A percentile compares a stretch with the other conserved stretches of the same genome.
phyloP scores from a whole-genome alignment of 441 rosid genomes.

The Codiaeum variegatum region DNA sequence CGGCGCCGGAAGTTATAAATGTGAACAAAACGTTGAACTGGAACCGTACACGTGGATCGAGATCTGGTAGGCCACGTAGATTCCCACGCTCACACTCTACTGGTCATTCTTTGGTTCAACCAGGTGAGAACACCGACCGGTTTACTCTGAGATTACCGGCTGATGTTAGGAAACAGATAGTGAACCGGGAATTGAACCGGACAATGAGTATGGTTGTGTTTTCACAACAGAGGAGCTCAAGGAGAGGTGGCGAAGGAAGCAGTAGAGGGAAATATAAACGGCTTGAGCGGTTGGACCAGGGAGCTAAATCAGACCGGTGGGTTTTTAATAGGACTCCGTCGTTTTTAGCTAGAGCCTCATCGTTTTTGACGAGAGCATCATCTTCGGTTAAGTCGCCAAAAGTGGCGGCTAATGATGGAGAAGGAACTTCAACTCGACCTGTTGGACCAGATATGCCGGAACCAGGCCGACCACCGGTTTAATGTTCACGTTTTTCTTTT shows the following conservation, averaged over 20 bases:
- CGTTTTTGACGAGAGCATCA: conserved; percentile 27
- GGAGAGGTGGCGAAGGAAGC: conserved; percentile 44
- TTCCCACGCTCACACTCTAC: conserved; percentile 83
- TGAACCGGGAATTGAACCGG: conserved; percentile 56
- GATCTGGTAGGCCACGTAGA: conserved; percentile 40
- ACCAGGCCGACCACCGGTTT: conserved; percentile 36
- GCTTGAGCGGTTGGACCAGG: conserved; percentile 41
- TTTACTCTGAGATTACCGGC: conserved; percentile 76
- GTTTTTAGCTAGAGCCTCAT: conserved; percentile 42
- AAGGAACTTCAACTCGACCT: conserved; percentile 29
- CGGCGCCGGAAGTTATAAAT: conserved; percentile 20
- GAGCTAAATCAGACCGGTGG: conserved; percentile 55
- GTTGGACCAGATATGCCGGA: conserved; percentile 25
- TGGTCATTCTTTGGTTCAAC: conserved; percentile 82
- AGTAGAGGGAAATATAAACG: conserved; percentile 33
- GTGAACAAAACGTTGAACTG: conserved; percentile 23
- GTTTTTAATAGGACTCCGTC: conserved; percentile 43
- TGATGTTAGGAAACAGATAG: conserved; percentile 64
- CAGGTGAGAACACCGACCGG: conserved; percentile 76
- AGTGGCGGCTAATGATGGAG: conserved; percentile 27
- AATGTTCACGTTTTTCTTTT: background rate
- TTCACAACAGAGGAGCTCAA: conserved; percentile 60
- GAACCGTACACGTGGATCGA: conserved; percentile 50
- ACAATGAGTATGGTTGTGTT: conserved; percentile 47
- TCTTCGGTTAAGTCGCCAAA: conserved; percentile 29